These are phyloP conservation scores for Candida sithepensis DNA, from an alignment of 805 yeast genomes.

Conservation along the genomic window DNA sequence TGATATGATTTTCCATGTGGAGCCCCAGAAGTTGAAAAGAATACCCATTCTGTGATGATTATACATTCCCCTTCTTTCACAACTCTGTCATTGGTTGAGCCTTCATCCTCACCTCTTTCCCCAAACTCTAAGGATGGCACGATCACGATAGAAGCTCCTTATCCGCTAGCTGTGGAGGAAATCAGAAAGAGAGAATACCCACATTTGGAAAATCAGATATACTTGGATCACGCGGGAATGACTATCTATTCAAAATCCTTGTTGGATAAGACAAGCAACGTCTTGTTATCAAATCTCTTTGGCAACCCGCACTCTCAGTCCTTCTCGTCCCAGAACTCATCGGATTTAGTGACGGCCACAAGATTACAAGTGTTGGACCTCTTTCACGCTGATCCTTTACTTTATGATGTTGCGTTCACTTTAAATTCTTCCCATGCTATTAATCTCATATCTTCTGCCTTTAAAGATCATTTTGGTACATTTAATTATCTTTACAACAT, in stretches of 20 bases:
- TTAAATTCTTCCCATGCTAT: slow-evolving; percentile 39
- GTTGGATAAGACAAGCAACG: slow-evolving; percentile 22
- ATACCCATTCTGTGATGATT: too few species aligned
- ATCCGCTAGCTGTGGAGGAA: slow-evolving; percentile 9
- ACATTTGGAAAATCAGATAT: slow-evolving; percentile 22
- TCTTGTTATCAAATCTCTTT: slow-evolving; percentile 21
- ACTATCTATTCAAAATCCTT: slow-evolving; percentile 32
- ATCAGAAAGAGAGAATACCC: slow-evolving; percentile 24
- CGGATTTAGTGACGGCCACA: slow-evolving; percentile 23
- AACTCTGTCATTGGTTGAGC: neutral
- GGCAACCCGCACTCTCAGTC: slow-evolving; percentile 44
- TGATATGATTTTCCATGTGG: too few species aligned
- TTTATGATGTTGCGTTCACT: slow-evolving; percentile 38
- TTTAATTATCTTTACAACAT: slow-evolving; percentile 26
- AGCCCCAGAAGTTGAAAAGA: too few species aligned
- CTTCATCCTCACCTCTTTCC: neutral
- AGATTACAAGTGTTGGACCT: slow-evolving; percentile 30
- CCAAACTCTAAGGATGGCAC: neutral
- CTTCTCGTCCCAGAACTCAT: slow-evolving; percentile 28
- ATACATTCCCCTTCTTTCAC: neutral
- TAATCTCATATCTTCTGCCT: slow-evolving; percentile 31
- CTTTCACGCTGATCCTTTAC: slow-evolving; percentile 33
- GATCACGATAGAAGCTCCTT: neutral
- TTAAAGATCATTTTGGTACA: slow-evolving; percentile 20
- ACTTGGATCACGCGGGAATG: slow-evolving; percentile 44